Conservation (phyloP, 2,329 filamentous ascomycete genomes). For the Neodidymelliopsis sp. region DNA sequence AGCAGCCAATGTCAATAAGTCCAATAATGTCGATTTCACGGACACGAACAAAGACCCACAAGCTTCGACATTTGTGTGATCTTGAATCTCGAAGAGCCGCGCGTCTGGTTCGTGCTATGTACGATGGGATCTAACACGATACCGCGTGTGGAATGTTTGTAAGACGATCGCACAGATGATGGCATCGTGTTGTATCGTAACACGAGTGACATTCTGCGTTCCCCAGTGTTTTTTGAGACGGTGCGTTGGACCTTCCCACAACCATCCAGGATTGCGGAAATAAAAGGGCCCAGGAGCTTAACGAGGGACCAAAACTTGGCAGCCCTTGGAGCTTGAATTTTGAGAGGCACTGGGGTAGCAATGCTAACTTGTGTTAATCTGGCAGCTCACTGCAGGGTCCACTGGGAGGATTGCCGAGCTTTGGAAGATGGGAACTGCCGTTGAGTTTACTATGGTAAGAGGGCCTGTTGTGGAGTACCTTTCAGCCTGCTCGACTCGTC, state of each 20-base stretch:
- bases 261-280: conserved; percentile 13
- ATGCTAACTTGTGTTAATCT: conserved; percentile 9
- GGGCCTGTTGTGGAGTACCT: conserved; percentile 4
- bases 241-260: conserved; percentile 5
- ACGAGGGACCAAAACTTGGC: conserved; percentile 9
- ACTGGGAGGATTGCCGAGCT: not conserved
- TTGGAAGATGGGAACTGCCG: conserved; percentile 11
- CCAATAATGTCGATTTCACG: conserved; percentile 6
- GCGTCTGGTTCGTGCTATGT: conserved; percentile 28
- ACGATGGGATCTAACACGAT: conserved; percentile 21
- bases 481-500: not conserved
- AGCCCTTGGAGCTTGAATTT: conserved; percentile 7
- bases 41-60: conserved; percentile 11
- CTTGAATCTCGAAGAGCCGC: conserved; percentile 28
- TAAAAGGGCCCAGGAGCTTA: conserved; percentile 17
- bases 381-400: conserved; percentile 15
- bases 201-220: conserved; percentile 20
- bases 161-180: conserved; percentile 32
- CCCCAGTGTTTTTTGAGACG: conserved; percentile 19
- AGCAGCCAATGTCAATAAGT: conserved; percentile 12
- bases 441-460: conserved; percentile 2
- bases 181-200: conserved; percentile 22
- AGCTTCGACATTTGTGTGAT: conserved; percentile 15
- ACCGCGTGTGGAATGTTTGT: conserved; percentile 28
- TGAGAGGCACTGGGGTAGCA: conserved; percentile 14